Base-by-base conservation (phyloP, 208 protist species). In the Crithidia bombi region DNA sequence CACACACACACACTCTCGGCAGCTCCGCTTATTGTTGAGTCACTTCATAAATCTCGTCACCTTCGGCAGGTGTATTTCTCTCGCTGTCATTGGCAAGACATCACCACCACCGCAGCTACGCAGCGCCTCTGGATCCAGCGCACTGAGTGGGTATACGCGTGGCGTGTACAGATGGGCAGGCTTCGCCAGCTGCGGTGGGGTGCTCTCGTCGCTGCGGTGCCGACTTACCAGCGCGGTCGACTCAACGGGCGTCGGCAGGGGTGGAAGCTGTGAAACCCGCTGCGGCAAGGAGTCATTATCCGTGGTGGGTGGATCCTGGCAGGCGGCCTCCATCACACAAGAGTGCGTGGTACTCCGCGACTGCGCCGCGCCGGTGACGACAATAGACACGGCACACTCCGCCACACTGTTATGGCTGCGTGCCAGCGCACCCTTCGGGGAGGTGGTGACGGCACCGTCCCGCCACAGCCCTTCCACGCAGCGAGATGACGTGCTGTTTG, bases 41-140 rank as follows among this genome's bases (percentile, higher is more conserved):
- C n/a, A 32, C 43, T 51, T 51, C n/a, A 30, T 32, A 5, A 33
- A 23, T 12, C n/a, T 21, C 59, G 38, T 43, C n/a, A 55, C 26
- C 28, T 50, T 63, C 21, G 69, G 50, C 6, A 75, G 21, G 19
- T 75, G 69, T 5, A 64, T 52, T 35, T 75, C 69, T 32, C 33
- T 56, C 33, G 61, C 69, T 21, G 50, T 46, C 9, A 74, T 57
- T 30, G 39, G 35, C 33, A 21, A n/a, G 30, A 32, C n/a, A 32
- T 21, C 54, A 23, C 12, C 54, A 17, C 32, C 43, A n/a, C n/a
- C n/a, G n/a, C 6, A 21, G 21, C 54, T 19, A 35, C 11, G 54
- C 21, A 23, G 54, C 54, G 35, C 7, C 54, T 0, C 21, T 15
- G 54, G 19, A 5, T 59, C 35, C 3, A 41, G 54, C 35, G 30